Evolutionary conservation across 1,284 basidiomycete species (phyloP), one percentile per base, ranked within the genome.

Genomic region (Rhodofomes roseus): DNA sequence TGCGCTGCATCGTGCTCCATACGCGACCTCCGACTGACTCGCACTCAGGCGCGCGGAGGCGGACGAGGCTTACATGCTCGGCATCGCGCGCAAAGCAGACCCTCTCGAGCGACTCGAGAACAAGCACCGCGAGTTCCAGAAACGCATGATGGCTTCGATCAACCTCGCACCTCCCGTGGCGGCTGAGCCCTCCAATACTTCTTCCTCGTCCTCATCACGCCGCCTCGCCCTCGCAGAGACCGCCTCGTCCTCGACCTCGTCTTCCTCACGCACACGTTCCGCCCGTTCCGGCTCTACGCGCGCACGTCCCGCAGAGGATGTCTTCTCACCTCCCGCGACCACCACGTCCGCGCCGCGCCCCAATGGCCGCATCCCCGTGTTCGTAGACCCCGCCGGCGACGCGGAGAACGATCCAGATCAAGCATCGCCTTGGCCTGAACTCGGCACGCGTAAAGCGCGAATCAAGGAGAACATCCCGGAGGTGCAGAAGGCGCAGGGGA

Each of bases 51-150:
- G 89, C 62, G 84, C 83, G 64, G 90, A 94, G 65, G 93, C 96
- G 16, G 96, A 98, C 68, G 87, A 89, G 53, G 87, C 89, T 20
- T 98, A 95, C 74, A 76, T 83, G 29, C 81, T 99, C 9, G 96
- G 96, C 7, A 92, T 98, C 60, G 84, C 88, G 52, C 86, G 92
- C n/a, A 83, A 84, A 66, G 94, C 90, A 1, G 80, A 88, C 14
- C 95, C 95, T 1, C 71, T 94, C 37, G 93, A 95, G 66, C 84
- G 92, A 23, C 81, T 99, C 55, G 93, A 95, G 74, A 85, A 82
- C 46, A 84, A 89, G 60, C 93, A 96, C 73, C 79, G 83, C 44
- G 92, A 95, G 55, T 98, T 96, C 73, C 89, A 93, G 87, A 89
- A 90, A 62, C 86, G 93, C 16, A 88, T 89, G 87, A 86, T 89